phyloP scores from a whole-genome alignment of 306 rosid genomes.

The Delonix regia region DNA sequence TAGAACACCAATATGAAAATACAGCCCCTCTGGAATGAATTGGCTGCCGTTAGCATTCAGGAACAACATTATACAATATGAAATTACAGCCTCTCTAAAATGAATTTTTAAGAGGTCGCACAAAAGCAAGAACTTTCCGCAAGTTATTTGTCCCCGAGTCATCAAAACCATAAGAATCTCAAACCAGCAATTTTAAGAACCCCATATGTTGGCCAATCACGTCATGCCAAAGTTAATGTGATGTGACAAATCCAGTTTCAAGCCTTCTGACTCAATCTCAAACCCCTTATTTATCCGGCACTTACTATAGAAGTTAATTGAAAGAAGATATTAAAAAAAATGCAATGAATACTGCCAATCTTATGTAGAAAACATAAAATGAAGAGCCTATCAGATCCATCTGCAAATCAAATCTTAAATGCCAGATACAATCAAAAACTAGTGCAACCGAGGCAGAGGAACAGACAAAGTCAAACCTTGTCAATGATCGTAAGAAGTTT shows the following conservation, averaged over 20 bases:
- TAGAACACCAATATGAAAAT: no score
- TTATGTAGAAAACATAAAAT: not conserved
- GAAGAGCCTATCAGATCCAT: constrained; percentile 5
- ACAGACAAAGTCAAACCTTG: constrained; percentile 10
- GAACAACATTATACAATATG: not conserved
- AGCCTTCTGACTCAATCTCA: not conserved
- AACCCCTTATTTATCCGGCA: not conserved
- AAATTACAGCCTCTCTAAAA: not conserved
- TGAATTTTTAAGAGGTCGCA: not conserved
- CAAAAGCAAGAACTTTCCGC: not conserved
- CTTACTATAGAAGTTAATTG: not conserved
- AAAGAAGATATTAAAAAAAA: constrained; percentile 19
- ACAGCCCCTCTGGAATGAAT: no score
- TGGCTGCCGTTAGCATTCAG: no score
- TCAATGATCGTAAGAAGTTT: not conserved
- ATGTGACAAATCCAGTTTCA: not conserved
- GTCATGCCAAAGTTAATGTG: not conserved
- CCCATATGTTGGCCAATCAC: not conserved
- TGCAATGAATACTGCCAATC: not conserved
- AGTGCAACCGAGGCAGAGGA: not conserved
- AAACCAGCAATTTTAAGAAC: not conserved
- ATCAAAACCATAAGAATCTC: not conserved
- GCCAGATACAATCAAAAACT: not conserved
- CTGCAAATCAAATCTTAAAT: not conserved
- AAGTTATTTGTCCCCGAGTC: not conserved